Percentiles rank a stretch among this genome's conserved stretches.
These are phyloP conservation scores for Oleoguttula mirabilis DNA, from an alignment of 495 filamentous ascomycete species.

Conservation along the genomic window DNA sequence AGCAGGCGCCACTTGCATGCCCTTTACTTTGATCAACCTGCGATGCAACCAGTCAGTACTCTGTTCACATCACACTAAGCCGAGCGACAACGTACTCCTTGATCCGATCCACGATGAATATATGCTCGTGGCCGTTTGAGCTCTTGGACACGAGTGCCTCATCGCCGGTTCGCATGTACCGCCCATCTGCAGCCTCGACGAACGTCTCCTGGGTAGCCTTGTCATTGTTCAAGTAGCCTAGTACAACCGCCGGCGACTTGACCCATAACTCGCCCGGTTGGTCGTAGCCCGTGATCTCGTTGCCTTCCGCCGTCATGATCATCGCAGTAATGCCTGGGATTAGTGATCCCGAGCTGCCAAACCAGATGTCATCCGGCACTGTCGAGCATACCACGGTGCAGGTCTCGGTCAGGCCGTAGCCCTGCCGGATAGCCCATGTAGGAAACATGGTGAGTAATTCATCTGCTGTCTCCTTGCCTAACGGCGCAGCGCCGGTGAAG, in stretches of 20 bases:
- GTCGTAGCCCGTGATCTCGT: slow-evolving; percentile 63
- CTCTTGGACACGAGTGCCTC: slow-evolving; percentile 59
- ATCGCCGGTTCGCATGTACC: slow-evolving; percentile 77
- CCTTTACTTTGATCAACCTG: slow-evolving; percentile 72
- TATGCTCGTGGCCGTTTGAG: slow-evolving; percentile 57
- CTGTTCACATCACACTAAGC: no score
- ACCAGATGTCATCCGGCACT: slow-evolving; percentile 51
- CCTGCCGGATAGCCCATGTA: slow-evolving; percentile 57
- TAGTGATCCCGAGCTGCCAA: slow-evolving; percentile 63
- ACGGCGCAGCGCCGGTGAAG: slow-evolving; percentile 74
- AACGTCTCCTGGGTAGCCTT: slow-evolving; percentile 74
- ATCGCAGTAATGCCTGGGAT: slow-evolving; percentile 55
- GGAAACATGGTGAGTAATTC: slow-evolving; percentile 56
- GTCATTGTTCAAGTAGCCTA: slow-evolving; percentile 79
- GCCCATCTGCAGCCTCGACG: slow-evolving; percentile 50
- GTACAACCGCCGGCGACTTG: slow-evolving; percentile 60
- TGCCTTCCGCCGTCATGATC: slow-evolving; percentile 58
- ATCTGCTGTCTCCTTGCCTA: slow-evolving; percentile 65
- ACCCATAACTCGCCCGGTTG: slow-evolving; percentile 71
- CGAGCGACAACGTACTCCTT: slow-evolving; percentile 61
- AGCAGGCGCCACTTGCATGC: slow-evolving; percentile 74
- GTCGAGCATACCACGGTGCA: slow-evolving; percentile 60
- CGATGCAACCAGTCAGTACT: no score
- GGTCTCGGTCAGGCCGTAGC: slow-evolving; percentile 80
- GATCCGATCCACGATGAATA: slow-evolving; percentile 76